phyloP scores from a whole-genome alignment of 352 stramenopile genomes.

The Phytophthora constricta region DNA sequence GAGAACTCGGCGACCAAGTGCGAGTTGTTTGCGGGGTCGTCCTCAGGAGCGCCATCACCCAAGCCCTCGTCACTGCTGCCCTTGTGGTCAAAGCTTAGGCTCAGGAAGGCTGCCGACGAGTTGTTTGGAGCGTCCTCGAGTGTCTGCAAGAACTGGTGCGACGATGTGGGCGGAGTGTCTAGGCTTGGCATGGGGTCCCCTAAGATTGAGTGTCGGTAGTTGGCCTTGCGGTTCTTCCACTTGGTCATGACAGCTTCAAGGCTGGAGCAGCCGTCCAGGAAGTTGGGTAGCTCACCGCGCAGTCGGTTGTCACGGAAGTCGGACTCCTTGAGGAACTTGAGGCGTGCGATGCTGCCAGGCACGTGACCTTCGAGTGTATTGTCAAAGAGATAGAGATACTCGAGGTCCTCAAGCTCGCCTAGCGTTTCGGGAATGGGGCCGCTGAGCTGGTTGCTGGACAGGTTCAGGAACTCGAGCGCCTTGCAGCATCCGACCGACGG shows the following conservation, averaged over 20 bases:
- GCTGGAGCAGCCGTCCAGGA: conserved; percentile 80
- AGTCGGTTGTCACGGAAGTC: conserved; percentile 84
- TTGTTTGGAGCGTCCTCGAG: conserved; percentile 62
- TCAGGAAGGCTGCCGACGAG: conserved; percentile 66
- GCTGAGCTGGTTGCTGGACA: conserved; percentile 83
- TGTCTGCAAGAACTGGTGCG: conserved; percentile 60
- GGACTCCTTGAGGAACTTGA: conserved; percentile 84
- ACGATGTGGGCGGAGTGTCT: conserved; percentile 41
- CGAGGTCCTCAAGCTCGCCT: conserved; percentile 76
- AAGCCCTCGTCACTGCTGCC: conserved; percentile 25
- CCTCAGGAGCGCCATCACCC: conserved; percentile 50
- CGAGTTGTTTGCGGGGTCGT: conserved; percentile 59
- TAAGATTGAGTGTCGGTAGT: conserved; percentile 74
- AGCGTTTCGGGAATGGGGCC: conserved; percentile 73
- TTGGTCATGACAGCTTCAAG: conserved; percentile 83
- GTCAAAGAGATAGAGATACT: conserved; percentile 90
- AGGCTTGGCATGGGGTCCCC: conserved; percentile 65
- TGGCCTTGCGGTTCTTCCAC: conserved; percentile 86
- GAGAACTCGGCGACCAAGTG: conserved; percentile 62
- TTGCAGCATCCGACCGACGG: conserved; percentile 74
- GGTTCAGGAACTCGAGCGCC: conserved; percentile 84
- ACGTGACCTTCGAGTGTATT: conserved; percentile 77
- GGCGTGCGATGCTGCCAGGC: conserved; percentile 64
- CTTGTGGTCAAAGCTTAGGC: conserved; percentile 63
- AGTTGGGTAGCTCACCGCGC: conserved; percentile 79